Base-by-base conservation (phyloP, 1,139 yeast genomes). In the Kodamaea ohmeri region DNA sequence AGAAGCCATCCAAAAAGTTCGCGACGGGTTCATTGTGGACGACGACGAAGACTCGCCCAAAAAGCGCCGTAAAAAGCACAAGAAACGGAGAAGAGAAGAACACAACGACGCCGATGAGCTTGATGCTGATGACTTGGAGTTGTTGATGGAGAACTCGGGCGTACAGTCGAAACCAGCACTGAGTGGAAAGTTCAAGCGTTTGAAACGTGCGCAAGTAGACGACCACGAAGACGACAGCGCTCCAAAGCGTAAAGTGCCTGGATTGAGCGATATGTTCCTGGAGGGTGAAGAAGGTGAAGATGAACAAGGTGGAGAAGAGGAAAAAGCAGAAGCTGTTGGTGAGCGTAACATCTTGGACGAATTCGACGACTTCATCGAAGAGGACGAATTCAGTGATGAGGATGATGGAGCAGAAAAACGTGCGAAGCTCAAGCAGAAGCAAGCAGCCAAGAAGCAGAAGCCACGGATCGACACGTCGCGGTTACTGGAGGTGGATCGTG, bases 281-380 rank as follows among this genome's bases (percentile, higher is more conserved):
- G 97, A 89, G 49, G 95, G 84, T 39, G 90, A 82, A 39, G 83
- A 71, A 2, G 75, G 61, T 6, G 77, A 65, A 25, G 72, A 61
- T 11, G 68, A 56, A 4, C 72, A 56, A 11, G 65, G 53, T 14
- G 58, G 44, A n/a, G 63, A 46, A 8, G 60, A 51, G 6, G 67
- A 59, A 14, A 62, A 57, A 11, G 68, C 65, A 8, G 69, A 56
- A 22, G 72, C 38, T 24, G 41, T 35, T 13, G 69, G 56, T 16
- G 73, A 59, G 28, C 44, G 67, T 25, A 63, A 68, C 49, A 65
- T 67, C 34, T 55, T 81, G 50, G 95, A 89, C 55, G 98, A 92
- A 58, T 82, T 92, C 53, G 98, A 89, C 56, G 98, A 90, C 58
- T 92, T 92, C 65, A 92, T 92, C 51, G 98, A 90, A 60, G 97